Evolutionary conservation across 106 monocot genomes (phyloP).

Genomic region (Dendrobium officinale): DNA sequence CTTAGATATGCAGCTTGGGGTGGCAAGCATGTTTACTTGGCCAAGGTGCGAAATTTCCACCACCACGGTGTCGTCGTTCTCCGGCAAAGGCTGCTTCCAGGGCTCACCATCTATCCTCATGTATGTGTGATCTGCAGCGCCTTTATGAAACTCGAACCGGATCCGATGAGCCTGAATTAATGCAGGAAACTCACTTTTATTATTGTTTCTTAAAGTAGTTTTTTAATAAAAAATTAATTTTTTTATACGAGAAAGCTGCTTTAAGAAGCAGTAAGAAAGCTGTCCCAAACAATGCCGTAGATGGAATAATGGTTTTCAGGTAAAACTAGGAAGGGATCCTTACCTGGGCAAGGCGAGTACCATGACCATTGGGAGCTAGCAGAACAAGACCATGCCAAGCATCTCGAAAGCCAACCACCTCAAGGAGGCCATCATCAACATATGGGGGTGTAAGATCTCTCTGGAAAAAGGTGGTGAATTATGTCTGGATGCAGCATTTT

Average conservation of each 20-base stretch:
- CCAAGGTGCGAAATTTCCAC: slow-evolving; percentile 80
- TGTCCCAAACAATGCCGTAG: not conserved
- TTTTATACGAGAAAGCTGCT: no score
- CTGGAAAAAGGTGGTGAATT: slow-evolving; percentile 17
- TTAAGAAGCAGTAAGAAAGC: no score
- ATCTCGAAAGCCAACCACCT: slow-evolving; percentile 91
- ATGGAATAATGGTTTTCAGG: not conserved
- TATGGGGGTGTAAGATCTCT: slow-evolving; percentile 52
- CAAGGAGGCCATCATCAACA: slow-evolving; percentile 81
- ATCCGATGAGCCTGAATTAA: slow-evolving; percentile 58
- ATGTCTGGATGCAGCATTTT: not conserved
- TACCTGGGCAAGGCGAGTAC: slow-evolving; percentile 89
- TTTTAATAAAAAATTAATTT: no score
- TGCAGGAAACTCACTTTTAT: not conserved
- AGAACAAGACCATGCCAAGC: slow-evolving; percentile 96
- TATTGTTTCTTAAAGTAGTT: no score
- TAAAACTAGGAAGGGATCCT: not conserved
- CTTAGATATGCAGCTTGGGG: slow-evolving; percentile 53
- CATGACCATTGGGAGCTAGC: slow-evolving; percentile 82
- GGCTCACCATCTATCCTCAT: slow-evolving; percentile 98
- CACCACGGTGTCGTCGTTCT: slow-evolving; percentile 62
- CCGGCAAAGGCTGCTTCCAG: slow-evolving; percentile 87
- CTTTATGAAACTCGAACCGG: slow-evolving; percentile 83
- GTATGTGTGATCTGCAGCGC: slow-evolving; percentile 54
- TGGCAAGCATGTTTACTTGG: slow-evolving; percentile 75